phyloP scores from a whole-genome alignment of 352 stramenopile genomes.

The Phytophthora pistaciae region DNA sequence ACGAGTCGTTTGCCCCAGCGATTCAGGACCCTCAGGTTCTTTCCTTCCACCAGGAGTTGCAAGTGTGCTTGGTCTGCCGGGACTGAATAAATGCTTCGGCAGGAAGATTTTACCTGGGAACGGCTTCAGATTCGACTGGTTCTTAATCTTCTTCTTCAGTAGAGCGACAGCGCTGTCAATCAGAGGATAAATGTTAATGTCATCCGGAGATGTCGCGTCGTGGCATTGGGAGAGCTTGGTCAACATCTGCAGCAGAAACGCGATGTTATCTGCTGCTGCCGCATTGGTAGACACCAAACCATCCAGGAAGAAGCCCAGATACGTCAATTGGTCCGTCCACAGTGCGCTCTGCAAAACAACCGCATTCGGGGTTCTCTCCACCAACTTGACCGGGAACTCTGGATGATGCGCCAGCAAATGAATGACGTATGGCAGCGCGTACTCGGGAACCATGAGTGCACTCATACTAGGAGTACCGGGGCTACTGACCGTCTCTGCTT shows the following conservation, averaged over 20 bases:
- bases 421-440: slow-evolving; percentile 82
- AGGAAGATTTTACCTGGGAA: slow-evolving; percentile 89
- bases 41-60: slow-evolving; percentile 28
- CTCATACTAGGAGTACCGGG: slow-evolving; percentile 16
- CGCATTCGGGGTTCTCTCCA: slow-evolving; percentile 37
- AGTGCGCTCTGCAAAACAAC: slow-evolving; percentile 41
- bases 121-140: slow-evolving; percentile 83
- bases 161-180: slow-evolving; percentile 63
- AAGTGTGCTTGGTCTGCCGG: slow-evolving; percentile 27
- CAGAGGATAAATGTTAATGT: slow-evolving; percentile 66
- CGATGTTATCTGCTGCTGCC: slow-evolving; percentile 80
- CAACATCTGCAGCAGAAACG: slow-evolving; percentile 87
- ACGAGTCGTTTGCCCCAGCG: slow-evolving; percentile 10
- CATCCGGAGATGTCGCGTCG: slow-evolving; percentile 54
- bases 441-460: slow-evolving; percentile 87
- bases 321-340: slow-evolving; percentile 71
- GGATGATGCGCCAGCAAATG: slow-evolving; percentile 86
- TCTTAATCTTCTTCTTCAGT: slow-evolving; percentile 89
- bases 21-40: slow-evolving; percentile 38
- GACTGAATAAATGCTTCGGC: slow-evolving; percentile 72
- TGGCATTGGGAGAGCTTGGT: slow-evolving; percentile 80
- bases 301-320: slow-evolving; percentile 81
- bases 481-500: slow-evolving; percentile 23
- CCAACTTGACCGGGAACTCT: slow-evolving; percentile 59
- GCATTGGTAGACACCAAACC: slow-evolving; percentile 63